These are phyloP conservation scores for Leishmania martiniquensis DNA, from an alignment of 208 protist species.

Conservation along the genomic window DNA sequence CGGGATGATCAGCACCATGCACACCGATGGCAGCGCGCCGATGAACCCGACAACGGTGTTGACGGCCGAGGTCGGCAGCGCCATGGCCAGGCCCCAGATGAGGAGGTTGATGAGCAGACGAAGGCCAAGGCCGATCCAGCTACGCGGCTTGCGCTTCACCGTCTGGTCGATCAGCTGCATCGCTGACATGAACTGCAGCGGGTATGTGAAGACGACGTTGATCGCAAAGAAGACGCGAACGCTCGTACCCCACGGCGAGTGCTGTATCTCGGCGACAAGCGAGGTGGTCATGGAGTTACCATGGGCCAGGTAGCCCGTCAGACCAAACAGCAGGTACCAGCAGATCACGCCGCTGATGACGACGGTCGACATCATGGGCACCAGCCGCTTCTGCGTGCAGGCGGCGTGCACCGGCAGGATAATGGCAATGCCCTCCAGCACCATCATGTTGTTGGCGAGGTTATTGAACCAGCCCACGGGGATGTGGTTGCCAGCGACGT, in stretches of 20 bases:
- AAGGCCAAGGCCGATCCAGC: slow-evolving; percentile 52
- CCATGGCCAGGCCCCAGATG: slow-evolving; percentile 70
- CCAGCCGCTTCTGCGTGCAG: slow-evolving; percentile 60
- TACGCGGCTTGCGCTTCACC: slow-evolving; percentile 50
- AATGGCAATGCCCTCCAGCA: slow-evolving; percentile 77
- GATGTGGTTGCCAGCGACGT: slow-evolving; percentile 34
- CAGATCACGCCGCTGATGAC: slow-evolving; percentile 48
- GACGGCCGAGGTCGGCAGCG: slow-evolving; percentile 52
- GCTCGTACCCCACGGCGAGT: slow-evolving; percentile 51
- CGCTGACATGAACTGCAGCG: slow-evolving; percentile 79
- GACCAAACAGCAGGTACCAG: slow-evolving; percentile 67
- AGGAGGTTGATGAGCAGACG: slow-evolving; percentile 63
- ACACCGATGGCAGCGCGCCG: slow-evolving; percentile 67
- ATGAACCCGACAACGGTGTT: slow-evolving; percentile 76
- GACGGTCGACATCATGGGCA: slow-evolving; percentile 55
- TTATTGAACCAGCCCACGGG: slow-evolving; percentile 68
- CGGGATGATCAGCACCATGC: slow-evolving; percentile 78
- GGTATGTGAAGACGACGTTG: slow-evolving; percentile 77
- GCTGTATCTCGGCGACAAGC: slow-evolving; percentile 40
- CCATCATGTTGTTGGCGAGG: slow-evolving; percentile 80
- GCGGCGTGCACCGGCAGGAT: slow-evolving; percentile 72
- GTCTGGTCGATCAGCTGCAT: slow-evolving; percentile 75
- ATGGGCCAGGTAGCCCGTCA: slow-evolving; percentile 75
- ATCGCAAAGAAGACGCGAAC: slow-evolving; percentile 48
- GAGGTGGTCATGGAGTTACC: slow-evolving; percentile 47